These are phyloP conservation scores for Fusarium coicis DNA, from an alignment of 2,329 filamentous ascomycete species.

Conservation along the genomic window DNA sequence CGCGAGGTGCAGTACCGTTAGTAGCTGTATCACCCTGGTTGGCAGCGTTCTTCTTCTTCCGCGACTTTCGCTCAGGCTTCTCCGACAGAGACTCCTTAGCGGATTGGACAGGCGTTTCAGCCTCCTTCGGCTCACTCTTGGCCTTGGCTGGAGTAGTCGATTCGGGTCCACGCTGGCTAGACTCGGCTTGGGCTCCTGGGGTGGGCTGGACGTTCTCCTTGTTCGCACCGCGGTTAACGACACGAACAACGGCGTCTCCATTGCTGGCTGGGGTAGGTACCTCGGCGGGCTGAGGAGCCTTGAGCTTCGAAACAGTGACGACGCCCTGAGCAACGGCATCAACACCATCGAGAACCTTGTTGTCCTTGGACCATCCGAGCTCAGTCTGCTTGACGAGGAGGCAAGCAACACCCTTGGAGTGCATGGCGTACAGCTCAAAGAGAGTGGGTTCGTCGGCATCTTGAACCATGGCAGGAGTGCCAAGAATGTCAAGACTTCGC, in stretches of 20 bases:
- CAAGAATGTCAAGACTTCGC: constrained; percentile 89
- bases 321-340: constrained; percentile 80
- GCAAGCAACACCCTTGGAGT: constrained; percentile 96
- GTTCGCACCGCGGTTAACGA: constrained; percentile 48
- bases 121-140: constrained; percentile 60
- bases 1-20: constrained; percentile 54
- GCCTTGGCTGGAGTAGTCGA: constrained; percentile 51
- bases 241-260: constrained; percentile 49
- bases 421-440: constrained; percentile 97
- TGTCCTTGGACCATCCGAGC: constrained; percentile 90
- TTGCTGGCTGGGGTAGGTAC: constrained; percentile 47
- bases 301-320: constrained; percentile 79
- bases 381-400: constrained; percentile 87
- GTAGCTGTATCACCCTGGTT: constrained; percentile 57
- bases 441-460: constrained; percentile 76
- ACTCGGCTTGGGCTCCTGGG: constrained; percentile 40
- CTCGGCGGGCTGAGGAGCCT: constrained; percentile 60
- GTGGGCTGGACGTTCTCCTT: constrained; percentile 51
- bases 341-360: constrained; percentile 83
- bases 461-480: constrained; percentile 72
- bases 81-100: constrained; percentile 58
- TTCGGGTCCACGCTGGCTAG: constrained; percentile 48
- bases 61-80: constrained; percentile 69
- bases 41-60: constrained; percentile 73
- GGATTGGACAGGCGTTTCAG: constrained; percentile 55